Conservation (phyloP, 2,329 filamentous ascomycete genomes). For the Botrytis squamosa region DNA sequence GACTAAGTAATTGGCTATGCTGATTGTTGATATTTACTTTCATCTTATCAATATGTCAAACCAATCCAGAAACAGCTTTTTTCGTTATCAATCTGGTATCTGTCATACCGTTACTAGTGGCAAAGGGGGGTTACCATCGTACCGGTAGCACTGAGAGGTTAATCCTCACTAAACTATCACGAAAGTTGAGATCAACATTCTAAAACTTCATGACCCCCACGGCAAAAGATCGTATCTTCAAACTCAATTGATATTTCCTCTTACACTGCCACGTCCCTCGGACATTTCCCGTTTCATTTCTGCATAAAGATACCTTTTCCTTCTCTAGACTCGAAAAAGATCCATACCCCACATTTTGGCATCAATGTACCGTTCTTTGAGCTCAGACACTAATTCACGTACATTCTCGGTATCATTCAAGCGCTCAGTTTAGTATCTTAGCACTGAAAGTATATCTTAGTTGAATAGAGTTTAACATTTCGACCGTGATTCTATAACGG, state of each 20-base stretch:
- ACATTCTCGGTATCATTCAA: background rate
- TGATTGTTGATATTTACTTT: background rate
- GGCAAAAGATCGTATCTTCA: background rate
- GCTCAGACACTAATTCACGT: conserved; percentile 7
- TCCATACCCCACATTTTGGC: background rate
- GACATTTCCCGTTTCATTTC: background rate
- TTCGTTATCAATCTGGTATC: background rate
- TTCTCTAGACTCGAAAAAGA: background rate
- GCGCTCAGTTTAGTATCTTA: background rate
- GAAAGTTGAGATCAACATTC: background rate
- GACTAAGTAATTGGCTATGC: background rate
- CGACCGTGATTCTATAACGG: background rate
- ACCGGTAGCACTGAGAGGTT: background rate
- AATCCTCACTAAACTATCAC: background rate
- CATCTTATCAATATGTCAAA: background rate
- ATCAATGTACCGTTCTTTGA: background rate
- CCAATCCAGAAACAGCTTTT: background rate
- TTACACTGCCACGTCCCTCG: background rate
- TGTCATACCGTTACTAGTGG: background rate
- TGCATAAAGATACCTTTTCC: background rate
- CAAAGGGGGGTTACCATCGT: background rate
- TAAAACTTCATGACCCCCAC: background rate
- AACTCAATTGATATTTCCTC: background rate
- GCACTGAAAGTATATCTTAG: background rate
- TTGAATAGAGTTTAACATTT: background rate